Evolutionary conservation across 305 asterid genomes (phyloP).

Genomic region (Petunia hybrid): DNA sequence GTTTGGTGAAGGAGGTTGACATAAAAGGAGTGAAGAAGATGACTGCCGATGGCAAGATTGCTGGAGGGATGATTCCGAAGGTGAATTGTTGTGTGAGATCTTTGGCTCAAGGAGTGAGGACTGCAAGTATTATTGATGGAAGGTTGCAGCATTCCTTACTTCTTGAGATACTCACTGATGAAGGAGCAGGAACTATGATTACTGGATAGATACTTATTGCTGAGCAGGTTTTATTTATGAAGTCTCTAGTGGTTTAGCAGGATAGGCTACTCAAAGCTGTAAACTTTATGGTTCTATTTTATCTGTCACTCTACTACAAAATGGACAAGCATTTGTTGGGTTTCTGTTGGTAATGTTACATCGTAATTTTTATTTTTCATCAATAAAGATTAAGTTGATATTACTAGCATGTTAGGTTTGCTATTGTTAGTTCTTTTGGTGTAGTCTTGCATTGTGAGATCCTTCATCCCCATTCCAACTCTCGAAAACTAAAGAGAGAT

Average conservation of each 20-base stretch:
- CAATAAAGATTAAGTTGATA: conserved; percentile 12
- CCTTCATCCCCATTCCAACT: background rate
- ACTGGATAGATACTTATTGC: conserved; percentile 49
- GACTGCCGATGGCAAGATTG: conserved; percentile 71
- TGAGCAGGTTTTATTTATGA: background rate
- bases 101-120: conserved; percentile 84
- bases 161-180: conserved; percentile 87
- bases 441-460: background rate
- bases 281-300: conserved; percentile 8
- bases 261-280: conserved; percentile 8
- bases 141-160: conserved; percentile 80
- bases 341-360: conserved; percentile 23
- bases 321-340: conserved; percentile 1
- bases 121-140: conserved; percentile 87
- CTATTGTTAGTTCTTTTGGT: background rate
- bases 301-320: conserved; percentile 16
- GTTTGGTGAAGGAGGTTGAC: conserved; percentile 79
- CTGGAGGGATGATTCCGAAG: conserved; percentile 92
- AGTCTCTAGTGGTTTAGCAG: background rate
- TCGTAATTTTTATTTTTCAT: conserved; percentile 13
- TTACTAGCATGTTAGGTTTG: background rate
- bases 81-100: conserved; percentile 84
- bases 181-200: conserved; percentile 93
- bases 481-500: background rate
- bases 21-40: conserved; percentile 81